Percentiles rank a stretch among this genome's conserved stretches.
Conservation (phyloP, 257 asterid genomes). For the Ilex aquifolium region DNA sequence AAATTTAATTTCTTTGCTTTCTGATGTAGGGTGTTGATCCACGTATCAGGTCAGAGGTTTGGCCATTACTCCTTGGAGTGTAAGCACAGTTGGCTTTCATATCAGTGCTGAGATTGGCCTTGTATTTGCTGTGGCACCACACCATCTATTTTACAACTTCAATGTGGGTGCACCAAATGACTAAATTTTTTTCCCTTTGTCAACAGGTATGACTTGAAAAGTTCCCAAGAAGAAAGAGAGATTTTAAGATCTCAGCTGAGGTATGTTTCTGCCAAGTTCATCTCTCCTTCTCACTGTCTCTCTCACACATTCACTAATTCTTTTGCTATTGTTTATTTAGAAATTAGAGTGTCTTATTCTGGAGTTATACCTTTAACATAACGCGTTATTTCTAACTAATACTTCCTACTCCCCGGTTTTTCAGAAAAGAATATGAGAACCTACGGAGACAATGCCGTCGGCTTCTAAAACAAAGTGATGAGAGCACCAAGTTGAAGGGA, state of each 20-base stretch:
- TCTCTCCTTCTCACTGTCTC: background rate
- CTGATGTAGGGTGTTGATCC: slow-evolving; percentile 81
- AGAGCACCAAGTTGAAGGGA: slow-evolving; percentile 25
- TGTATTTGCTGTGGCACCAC: no score
- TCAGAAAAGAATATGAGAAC: slow-evolving; percentile 80
- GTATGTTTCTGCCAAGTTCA: slow-evolving; percentile 21
- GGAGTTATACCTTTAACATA: no score
- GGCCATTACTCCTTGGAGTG: slow-evolving; percentile 99
- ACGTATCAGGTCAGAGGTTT: slow-evolving; percentile 77
- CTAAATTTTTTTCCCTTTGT: slow-evolving; percentile 3
- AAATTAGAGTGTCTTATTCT: no score
- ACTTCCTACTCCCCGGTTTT: background rate
- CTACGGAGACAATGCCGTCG: slow-evolving; percentile 56
- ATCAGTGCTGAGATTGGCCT: background rate
- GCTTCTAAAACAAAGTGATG: slow-evolving; percentile 35
- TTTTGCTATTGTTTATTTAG: background rate
- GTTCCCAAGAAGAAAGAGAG: slow-evolving; percentile 77
- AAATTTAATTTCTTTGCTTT: slow-evolving; percentile 9
- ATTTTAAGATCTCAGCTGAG: slow-evolving; percentile 46
- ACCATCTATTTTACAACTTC: no score
- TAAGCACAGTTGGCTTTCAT: slow-evolving; percentile 36
- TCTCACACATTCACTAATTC: no score
- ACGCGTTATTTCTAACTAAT: background rate
- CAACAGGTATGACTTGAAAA: slow-evolving; percentile 71
- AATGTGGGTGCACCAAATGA: background rate